These are phyloP conservation scores for Ogataea nitratoaversa DNA, from an alignment of 805 yeast species.

Conservation along the genomic window DNA sequence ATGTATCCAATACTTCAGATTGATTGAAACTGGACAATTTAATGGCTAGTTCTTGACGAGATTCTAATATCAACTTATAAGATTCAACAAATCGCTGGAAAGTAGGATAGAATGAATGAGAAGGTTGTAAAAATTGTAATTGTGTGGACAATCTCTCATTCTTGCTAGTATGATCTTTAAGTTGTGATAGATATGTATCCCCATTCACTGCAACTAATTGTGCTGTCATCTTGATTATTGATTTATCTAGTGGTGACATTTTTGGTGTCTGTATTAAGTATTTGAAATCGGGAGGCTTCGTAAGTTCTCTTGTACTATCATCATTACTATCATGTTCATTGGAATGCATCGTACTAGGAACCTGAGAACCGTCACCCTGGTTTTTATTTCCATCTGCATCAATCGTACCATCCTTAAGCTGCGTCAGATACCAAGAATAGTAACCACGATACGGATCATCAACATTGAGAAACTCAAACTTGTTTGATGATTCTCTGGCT, in stretches of 20 bases:
- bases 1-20: slow-evolving; percentile 38
- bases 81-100: slow-evolving; percentile 51
- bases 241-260: slow-evolving; percentile 60
- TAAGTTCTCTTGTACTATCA: slow-evolving; percentile 1
- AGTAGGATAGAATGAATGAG: slow-evolving; percentile 56
- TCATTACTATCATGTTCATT: neutral
- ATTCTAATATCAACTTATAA: slow-evolving; percentile 40
- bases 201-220: slow-evolving; percentile 63
- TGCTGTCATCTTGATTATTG: slow-evolving; percentile 70
- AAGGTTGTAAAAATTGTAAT: slow-evolving; percentile 60
- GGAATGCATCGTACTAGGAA: neutral
- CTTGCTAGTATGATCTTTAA: slow-evolving; percentile 26
- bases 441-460: slow-evolving; percentile 54
- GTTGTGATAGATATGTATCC: slow-evolving; percentile 35
- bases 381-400: neutral
- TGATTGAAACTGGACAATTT: slow-evolving; percentile 22
- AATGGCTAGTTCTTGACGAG: slow-evolving; percentile 18
- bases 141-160: slow-evolving; percentile 41
- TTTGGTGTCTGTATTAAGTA: slow-evolving; percentile 31
- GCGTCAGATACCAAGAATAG: slow-evolving; percentile 46
- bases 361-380: neutral
- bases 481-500: slow-evolving; percentile 39
- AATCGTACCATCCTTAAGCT: slow-evolving; percentile 25
- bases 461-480: slow-evolving; percentile 60
- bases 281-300: slow-evolving; percentile 14